Conservation (phyloP, 305 asterid species). For the Caryopteris hybrid region DNA sequence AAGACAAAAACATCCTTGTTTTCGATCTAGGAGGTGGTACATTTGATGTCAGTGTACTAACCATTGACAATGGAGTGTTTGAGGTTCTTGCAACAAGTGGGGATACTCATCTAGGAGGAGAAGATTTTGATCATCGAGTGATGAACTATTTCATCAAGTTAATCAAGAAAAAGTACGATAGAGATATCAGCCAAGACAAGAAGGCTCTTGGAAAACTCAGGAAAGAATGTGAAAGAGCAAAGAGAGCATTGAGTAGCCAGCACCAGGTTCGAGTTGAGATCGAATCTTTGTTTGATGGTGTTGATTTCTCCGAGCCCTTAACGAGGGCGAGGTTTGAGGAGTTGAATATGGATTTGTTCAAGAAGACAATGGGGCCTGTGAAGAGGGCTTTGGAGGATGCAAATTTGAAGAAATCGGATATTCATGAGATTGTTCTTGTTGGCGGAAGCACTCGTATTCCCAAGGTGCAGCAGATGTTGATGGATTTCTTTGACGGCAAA, state of each 20-base stretch:
- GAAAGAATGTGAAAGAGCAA: constrained; percentile 43
- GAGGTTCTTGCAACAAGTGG: constrained; percentile 32
- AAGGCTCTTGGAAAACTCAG: constrained; percentile 39
- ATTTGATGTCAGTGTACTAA: constrained; percentile 27
- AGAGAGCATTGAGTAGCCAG: constrained; percentile 37
- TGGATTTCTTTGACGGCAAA: constrained; percentile 37
- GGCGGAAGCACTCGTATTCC: constrained; percentile 51
- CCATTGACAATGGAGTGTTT: constrained; percentile 23
- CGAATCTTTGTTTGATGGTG: constrained; percentile 36
- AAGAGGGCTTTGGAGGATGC: constrained; percentile 34
- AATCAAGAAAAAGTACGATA: constrained; percentile 29
- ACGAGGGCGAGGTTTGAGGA: constrained; percentile 38
- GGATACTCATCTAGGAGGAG: constrained; percentile 34
- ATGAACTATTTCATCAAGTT: constrained; percentile 32
- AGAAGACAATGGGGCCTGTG: constrained; percentile 37
- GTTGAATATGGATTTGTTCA: constrained; percentile 38
- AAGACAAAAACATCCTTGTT: constrained; percentile 24
- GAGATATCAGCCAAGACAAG: constrained; percentile 35
- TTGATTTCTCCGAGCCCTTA: constrained; percentile 31
- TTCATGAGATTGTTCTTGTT: constrained; percentile 40
- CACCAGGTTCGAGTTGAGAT: constrained; percentile 34
- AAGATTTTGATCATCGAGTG: constrained; percentile 35
- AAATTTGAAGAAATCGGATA: constrained; percentile 28
- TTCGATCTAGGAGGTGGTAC: constrained; percentile 34
- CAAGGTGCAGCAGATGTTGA: constrained; percentile 39